phyloP scores from a whole-genome alignment of 2,329 filamentous ascomycete genomes.

The Thielaviopsis ethacetica region DNA sequence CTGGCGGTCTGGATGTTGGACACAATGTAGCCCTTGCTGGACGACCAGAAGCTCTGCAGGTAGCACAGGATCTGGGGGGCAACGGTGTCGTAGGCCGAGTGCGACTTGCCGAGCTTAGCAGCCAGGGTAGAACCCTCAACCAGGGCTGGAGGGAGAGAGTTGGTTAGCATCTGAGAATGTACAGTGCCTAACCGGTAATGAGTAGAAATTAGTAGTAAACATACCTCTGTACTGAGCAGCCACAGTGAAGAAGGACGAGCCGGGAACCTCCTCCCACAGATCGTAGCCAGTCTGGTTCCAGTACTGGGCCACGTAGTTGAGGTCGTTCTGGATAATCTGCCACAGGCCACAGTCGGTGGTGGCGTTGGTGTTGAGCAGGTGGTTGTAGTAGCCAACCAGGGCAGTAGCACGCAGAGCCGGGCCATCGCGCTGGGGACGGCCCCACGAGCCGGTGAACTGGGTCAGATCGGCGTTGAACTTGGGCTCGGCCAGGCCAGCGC shows the following conservation, averaged over 20 bases:
- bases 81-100: slow-evolving; percentile 42
- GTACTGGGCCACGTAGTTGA: slow-evolving; percentile 59
- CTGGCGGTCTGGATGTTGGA: slow-evolving; percentile 43
- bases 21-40: slow-evolving; percentile 40
- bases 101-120: slow-evolving; percentile 41
- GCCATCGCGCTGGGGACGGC: slow-evolving; percentile 62
- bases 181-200: neutral
- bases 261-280: slow-evolving; percentile 68
- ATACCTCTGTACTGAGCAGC: slow-evolving; percentile 50
- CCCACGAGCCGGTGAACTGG: slow-evolving; percentile 54
- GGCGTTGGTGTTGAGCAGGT: slow-evolving; percentile 51
- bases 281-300: slow-evolving; percentile 55
- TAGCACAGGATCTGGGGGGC: slow-evolving; percentile 60
- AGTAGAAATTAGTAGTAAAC: slow-evolving; percentile 5
- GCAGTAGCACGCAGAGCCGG: slow-evolving; percentile 62
- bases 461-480: slow-evolving; percentile 53
- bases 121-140: slow-evolving; percentile 53
- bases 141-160: slow-evolving; percentile 29
- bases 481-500: slow-evolving; percentile 48
- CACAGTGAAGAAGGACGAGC: slow-evolving; percentile 66
- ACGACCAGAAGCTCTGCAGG: slow-evolving; percentile 56
- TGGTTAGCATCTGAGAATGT: neutral
- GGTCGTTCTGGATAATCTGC: slow-evolving; percentile 61
- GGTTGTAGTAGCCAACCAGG: slow-evolving; percentile 55
- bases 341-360: slow-evolving; percentile 38